Base-by-base conservation (phyloP, 306 rosid species). In the Cicer cuneatum region DNA sequence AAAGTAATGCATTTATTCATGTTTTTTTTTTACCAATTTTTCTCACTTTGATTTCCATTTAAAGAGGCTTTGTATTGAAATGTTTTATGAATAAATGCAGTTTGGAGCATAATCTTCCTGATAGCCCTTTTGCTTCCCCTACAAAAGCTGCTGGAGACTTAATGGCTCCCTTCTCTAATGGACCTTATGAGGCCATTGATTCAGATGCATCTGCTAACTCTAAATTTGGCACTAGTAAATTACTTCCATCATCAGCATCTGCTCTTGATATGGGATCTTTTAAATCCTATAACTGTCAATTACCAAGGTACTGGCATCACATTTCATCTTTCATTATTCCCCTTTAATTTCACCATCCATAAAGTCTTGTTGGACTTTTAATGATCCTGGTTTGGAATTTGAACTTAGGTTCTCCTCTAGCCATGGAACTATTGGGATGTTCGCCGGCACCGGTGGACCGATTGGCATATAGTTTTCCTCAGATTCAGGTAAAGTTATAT, bases 41-140 rank as follows among this genome's bases (percentile, higher is more conserved):
- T 49, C 12, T 18, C 61, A 53, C 64, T 72, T 54, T 60, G 64
- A 75, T 12, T 41, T 58, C 64, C 43, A 63, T 49, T 64, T n/a
- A 78, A 66, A 38, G 70, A 10, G 0, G 11, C 42, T 6, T 39
- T 66, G 19, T 14, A 29, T 70, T 43, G 78, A 66, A 66, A 37
- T 69, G 2, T 3, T 37, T 1, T n/a, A 10, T 43, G 73, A 75
- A 81, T 81, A 53, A 83, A 65, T 85, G 87, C 90, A 95, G 99
- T 72, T 92, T 95, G 89, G 99, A 92, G 87, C 97, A 92, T 51
- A 95, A 95, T 58, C 99, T 95, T 47, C 99, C 99, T 0, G 97
- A 95, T 76, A 92, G 96, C 79, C 99, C 96, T 37, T 95, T 95
- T 77, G 99, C 99, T 15, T 95, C 99, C 37, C 98, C 99, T 4